These are phyloP conservation scores for Gloeophyllum trabeum DNA, from an alignment of 768 basidiomycete species.

Conservation along the genomic window DNA sequence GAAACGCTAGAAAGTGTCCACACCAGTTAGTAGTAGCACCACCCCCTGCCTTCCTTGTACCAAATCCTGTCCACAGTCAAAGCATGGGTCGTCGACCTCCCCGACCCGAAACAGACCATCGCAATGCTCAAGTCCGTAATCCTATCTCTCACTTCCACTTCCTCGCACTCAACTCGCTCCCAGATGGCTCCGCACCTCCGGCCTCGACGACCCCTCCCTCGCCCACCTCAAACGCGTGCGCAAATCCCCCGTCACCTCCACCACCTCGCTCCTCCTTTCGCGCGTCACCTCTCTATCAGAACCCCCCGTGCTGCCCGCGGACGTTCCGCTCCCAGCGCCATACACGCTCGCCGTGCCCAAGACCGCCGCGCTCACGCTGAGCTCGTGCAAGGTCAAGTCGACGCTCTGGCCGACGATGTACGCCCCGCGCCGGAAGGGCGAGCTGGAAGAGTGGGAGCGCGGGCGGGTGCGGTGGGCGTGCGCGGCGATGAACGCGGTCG, in stretches of 20 bases:
- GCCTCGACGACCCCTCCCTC: slow-evolving; percentile 48
- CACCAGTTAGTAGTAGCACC: slow-evolving; percentile 29
- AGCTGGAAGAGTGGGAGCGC: slow-evolving; percentile 54
- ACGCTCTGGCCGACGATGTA: slow-evolving; percentile 82
- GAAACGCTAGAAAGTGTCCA: slow-evolving; percentile 43
- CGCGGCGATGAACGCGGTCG: slow-evolving; percentile 45
- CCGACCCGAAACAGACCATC: slow-evolving; percentile 45
- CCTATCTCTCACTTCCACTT: not conserved
- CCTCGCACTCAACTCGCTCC: not conserved
- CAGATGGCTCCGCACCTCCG: slow-evolving; percentile 62
- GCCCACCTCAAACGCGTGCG: slow-evolving; percentile 73
- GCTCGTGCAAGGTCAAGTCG: slow-evolving; percentile 56
- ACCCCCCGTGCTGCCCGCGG: slow-evolving; percentile 39
- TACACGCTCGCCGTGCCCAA: slow-evolving; percentile 54
- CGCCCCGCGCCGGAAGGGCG: slow-evolving; percentile 56
- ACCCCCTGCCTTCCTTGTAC: not conserved
- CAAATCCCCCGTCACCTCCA: slow-evolving; percentile 30
- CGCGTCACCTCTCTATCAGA: slow-evolving; percentile 14
- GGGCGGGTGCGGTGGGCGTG: slow-evolving; percentile 67
- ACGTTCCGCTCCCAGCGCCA: slow-evolving; percentile 35
- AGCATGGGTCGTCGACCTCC: slow-evolving; percentile 73
- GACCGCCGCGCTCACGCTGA: slow-evolving; percentile 52
- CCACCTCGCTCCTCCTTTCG: slow-evolving; percentile 48
- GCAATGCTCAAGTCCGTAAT: slow-evolving; percentile 47
- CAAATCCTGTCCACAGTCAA: slow-evolving; percentile 28